Conservation (phyloP, 306 rosid genomes). For the Cercis canadensis region DNA sequence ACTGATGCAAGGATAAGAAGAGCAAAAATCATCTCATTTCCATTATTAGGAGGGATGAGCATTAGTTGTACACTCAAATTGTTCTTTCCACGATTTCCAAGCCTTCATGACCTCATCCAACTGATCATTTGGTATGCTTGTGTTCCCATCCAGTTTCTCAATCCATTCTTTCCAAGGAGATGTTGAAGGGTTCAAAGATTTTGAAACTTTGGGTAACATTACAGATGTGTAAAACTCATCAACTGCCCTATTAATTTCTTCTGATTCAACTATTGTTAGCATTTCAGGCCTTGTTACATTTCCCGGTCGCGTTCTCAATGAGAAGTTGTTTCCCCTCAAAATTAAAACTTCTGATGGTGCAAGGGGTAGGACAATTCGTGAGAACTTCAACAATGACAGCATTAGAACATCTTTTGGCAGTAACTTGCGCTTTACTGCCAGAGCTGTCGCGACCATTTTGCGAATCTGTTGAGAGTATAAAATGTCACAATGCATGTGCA, state of each 20-base stretch:
- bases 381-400: slow-evolving; percentile 74
- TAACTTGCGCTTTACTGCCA: slow-evolving; percentile 77
- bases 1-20: background rate
- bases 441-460: slow-evolving; percentile 85
- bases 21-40: slow-evolving; percentile 34
- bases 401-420: slow-evolving; percentile 73
- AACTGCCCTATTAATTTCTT: slow-evolving; percentile 62
- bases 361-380: slow-evolving; percentile 73
- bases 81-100: slow-evolving; percentile 69
- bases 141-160: slow-evolving; percentile 71
- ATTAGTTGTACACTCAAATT: slow-evolving; percentile 24
- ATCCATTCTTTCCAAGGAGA: slow-evolving; percentile 88
- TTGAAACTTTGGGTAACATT: slow-evolving; percentile 71
- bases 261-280: slow-evolving; percentile 62
- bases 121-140: slow-evolving; percentile 69
- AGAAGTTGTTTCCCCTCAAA: slow-evolving; percentile 75
- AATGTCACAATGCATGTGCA: slow-evolving; percentile 15
- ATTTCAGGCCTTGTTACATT: slow-evolving; percentile 75
- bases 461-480: slow-evolving; percentile 63
- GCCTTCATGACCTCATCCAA: slow-evolving; percentile 72
- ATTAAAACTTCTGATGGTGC: slow-evolving; percentile 88
- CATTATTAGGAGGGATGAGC: slow-evolving; percentile 35
- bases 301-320: slow-evolving; percentile 65
- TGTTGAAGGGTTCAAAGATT: slow-evolving; percentile 64
- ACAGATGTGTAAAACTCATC: slow-evolving; percentile 69